Conservation (phyloP, 139 green algal species). For the Volvox africanus region DNA sequence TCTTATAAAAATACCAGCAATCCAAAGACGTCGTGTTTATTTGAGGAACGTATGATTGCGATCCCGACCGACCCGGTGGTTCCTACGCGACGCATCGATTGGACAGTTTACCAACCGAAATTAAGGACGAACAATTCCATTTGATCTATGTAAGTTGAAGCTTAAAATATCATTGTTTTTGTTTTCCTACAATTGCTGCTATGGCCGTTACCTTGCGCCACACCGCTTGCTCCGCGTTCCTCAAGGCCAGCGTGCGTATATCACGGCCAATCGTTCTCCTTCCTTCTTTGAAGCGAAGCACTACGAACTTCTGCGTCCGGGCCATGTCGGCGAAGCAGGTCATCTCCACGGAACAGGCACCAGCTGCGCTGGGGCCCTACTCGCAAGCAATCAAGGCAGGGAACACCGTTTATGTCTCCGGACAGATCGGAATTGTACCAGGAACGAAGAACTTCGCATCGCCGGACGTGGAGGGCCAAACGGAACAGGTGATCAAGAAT, state of each 20-base stretch:
- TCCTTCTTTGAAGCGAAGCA: not conserved
- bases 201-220: conserved; percentile 7
- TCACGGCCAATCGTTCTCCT: not conserved
- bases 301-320: conserved; percentile 29
- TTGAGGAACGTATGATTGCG: not conserved
- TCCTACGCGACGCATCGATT: not conserved
- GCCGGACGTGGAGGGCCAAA: conserved; percentile 83
- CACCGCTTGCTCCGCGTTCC: not conserved
- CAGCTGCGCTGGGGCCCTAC: conserved; percentile 93
- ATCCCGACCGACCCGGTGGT: conserved; percentile 3
- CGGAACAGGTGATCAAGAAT: conserved; percentile 87
- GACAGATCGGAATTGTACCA: conserved; percentile 90
- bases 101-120: too few species aligned
- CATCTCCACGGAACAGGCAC: conserved; percentile 79
- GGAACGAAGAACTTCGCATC: conserved; percentile 90
- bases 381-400: conserved; percentile 89
- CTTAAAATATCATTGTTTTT: not conserved
- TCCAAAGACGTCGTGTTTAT: not conserved
- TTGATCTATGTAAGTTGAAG: not conserved
- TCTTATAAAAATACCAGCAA: not conserved
- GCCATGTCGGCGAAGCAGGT: conserved; percentile 66
- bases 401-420: conserved; percentile 90
- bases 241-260: not conserved
- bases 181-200: not conserved
- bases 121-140: not conserved